These are phyloP conservation scores for Aphanomyces astaci DNA, from an alignment of 352 stramenopile species.

Conservation along the genomic window DNA sequence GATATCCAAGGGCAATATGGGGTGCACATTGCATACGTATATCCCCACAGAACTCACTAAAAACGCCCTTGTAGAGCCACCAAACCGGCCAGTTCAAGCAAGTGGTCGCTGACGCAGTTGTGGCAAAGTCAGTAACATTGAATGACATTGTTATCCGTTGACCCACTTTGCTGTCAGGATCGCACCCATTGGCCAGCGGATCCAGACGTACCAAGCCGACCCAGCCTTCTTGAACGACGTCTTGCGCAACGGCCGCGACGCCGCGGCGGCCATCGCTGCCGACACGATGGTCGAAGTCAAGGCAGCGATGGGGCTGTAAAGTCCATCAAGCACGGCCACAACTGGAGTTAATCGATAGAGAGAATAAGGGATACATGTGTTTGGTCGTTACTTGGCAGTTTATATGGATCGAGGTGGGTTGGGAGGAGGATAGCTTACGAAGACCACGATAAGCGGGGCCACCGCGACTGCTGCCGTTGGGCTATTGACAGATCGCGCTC, in stretches of 20 bases:
- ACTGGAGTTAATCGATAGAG: not conserved
- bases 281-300: slow-evolving; percentile 74
- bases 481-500: not conserved
- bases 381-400: too few species aligned
- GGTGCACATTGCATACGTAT: slow-evolving; percentile 46
- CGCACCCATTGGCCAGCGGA: slow-evolving; percentile 90
- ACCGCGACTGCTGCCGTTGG: not conserved
- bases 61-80: slow-evolving; percentile 24
- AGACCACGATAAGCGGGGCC: not conserved
- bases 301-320: slow-evolving; percentile 50
- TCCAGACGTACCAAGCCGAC: slow-evolving; percentile 88
- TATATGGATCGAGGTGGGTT: too few species aligned
- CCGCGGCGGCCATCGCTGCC: slow-evolving; percentile 49
- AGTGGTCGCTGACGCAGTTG: slow-evolving; percentile 89
- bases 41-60: slow-evolving; percentile 38
- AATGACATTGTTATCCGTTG: too few species aligned
- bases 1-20: slow-evolving; percentile 63
- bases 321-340: not conserved
- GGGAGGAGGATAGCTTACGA: not conserved
- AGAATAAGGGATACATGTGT: too few species aligned
- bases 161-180: too few species aligned
- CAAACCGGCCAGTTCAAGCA: slow-evolving; percentile 92
- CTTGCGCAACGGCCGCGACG: slow-evolving; percentile 75
- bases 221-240: slow-evolving; percentile 84
- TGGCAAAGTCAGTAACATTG: too few species aligned